Conservation (phyloP, 257 asterid species). For the Primulina huaijiensis region DNA sequence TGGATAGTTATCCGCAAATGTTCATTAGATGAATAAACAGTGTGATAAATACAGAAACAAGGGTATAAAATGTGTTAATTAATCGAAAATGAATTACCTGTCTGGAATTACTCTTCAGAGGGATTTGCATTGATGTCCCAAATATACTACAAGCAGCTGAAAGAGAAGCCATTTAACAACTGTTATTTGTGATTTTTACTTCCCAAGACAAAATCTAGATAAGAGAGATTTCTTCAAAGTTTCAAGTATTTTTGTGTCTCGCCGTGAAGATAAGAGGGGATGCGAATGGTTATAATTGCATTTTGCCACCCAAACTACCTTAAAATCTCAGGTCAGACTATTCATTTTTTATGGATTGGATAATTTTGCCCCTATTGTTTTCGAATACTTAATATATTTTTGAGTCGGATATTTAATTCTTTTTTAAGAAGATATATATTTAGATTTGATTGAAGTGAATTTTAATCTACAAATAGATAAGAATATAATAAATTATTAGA, state of each 20-base stretch:
- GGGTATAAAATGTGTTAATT: not conserved
- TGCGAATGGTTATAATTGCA: not conserved
- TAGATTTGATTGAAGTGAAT: not conserved
- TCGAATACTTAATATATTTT: too few relatives aligned
- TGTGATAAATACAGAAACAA: too few relatives aligned
- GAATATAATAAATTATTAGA: not conserved
- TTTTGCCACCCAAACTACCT: not conserved
- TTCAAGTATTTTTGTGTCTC: too few relatives aligned
- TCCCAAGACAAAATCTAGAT: not conserved
- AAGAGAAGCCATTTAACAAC: conserved; percentile 44
- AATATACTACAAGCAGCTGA: conserved; percentile 47
- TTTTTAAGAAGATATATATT: too few relatives aligned
- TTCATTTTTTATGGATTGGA: not conserved
- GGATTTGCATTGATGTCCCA: conserved; percentile 30
- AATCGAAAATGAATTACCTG: conserved; percentile 31
- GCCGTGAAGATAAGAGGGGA: not conserved
- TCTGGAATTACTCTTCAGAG: conserved; percentile 20
- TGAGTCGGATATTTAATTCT: too few relatives aligned
- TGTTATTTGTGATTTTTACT: not conserved
- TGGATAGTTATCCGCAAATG: conserved; percentile 34
- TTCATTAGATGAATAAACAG: too few relatives aligned
- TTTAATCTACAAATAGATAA: conserved; percentile 7
- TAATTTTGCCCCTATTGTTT: not conserved
- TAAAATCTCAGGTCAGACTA: not conserved
- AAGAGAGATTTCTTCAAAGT: not conserved